A percentile compares a stretch with the other conserved stretches of the same genome.
Evolutionary conservation across 2,329 filamentous ascomycete genomes (phyloP).

Genomic region (Botrytis deweyae): DNA sequence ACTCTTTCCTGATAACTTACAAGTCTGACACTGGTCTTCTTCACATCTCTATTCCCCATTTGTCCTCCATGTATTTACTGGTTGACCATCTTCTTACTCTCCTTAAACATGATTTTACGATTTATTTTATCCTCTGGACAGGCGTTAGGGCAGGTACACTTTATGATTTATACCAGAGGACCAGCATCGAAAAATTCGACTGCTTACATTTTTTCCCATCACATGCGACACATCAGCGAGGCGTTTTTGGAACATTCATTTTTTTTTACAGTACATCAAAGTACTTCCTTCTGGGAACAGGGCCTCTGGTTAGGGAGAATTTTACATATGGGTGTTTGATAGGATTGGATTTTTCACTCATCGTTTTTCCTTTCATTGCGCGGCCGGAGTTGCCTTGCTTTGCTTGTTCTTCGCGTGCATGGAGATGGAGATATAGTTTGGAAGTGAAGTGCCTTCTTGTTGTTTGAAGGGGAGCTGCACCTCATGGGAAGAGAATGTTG

Average conservation of each 20-base stretch:
- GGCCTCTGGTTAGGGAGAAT: slow-evolving; percentile 22
- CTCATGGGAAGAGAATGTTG: background rate
- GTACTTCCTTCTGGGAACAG: slow-evolving; percentile 18
- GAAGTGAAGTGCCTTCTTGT: background rate
- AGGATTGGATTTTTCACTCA: background rate
- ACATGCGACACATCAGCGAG: slow-evolving; percentile 24
- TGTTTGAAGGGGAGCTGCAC: background rate
- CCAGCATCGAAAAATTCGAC: slow-evolving; percentile 17
- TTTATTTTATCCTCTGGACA: slow-evolving; percentile 15
- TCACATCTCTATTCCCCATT: background rate
- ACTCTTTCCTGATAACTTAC: background rate
- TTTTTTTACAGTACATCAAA: slow-evolving; percentile 19
- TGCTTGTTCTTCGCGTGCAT: background rate
- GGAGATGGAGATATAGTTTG: background rate
- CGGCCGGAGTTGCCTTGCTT: background rate
- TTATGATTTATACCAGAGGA: slow-evolving; percentile 23
- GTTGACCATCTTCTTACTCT: slow-evolving; percentile 11
- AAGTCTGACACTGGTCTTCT: background rate
- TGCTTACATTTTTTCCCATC: slow-evolving; percentile 19
- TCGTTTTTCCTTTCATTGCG: background rate
- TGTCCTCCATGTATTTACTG: background rate
- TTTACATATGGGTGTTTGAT: slow-evolving; percentile 19
- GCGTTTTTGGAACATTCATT: slow-evolving; percentile 17
- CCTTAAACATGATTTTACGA: slow-evolving; percentile 11
- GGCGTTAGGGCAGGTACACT: slow-evolving; percentile 15